Percentiles rank a stretch among this genome's conserved stretches.
Evolutionary conservation across 306 rosid genomes (phyloP).

Genomic region (Gleditsia sinensis): DNA sequence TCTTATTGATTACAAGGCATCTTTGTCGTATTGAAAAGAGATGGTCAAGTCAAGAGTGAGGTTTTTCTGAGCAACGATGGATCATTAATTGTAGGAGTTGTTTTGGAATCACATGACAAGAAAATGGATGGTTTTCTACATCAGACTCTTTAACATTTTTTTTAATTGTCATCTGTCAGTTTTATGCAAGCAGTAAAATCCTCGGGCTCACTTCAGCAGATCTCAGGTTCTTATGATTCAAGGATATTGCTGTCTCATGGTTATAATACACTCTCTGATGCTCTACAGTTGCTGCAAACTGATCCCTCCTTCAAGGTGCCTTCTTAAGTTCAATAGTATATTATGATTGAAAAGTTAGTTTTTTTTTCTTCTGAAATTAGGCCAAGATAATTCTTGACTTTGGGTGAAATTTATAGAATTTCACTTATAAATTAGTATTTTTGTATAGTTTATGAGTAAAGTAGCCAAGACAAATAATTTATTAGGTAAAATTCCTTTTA

Average conservation of each 20-base stretch:
- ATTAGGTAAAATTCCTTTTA: too few relatives aligned
- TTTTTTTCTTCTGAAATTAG: neutral
- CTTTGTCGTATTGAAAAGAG: neutral
- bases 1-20: neutral
- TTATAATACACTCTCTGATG: conserved; percentile 45
- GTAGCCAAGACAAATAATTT: too few relatives aligned
- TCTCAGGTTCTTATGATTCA: conserved; percentile 39
- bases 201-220: conserved; percentile 42
- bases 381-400: neutral
- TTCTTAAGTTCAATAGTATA: neutral
- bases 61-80: neutral
- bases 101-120: neutral
- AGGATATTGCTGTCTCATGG: conserved; percentile 48
- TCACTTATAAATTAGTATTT: neutral
- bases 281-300: conserved; percentile 52
- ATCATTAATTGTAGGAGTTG: neutral
- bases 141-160: conserved; percentile 12
- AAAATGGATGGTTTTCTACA: neutral
- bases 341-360: neutral
- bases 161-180: conserved; percentile 42
- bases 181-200: conserved; percentile 49
- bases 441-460: neutral
- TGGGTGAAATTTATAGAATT: neutral
- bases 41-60: neutral
- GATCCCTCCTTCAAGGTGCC: conserved; percentile 65